Base-by-base conservation (phyloP, 2,329 filamentous ascomycete species). In the Fusarium drepaniforme region DNA sequence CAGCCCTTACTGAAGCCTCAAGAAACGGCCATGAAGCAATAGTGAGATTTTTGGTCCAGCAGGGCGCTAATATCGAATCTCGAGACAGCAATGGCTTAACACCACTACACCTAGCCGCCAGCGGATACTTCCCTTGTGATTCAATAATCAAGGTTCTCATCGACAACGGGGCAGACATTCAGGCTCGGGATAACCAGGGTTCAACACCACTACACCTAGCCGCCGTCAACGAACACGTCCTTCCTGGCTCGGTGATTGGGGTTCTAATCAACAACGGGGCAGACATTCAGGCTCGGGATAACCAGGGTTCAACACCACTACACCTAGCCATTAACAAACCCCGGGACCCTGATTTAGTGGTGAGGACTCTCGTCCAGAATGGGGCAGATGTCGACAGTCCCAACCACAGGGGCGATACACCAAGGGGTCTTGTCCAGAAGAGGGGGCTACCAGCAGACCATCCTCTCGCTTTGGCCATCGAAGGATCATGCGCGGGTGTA, bases 361-460 rank as follows among this genome's bases (percentile, higher is more conserved):
- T 35, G 25, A 37, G 16, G 8, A 11, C 38, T 38, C 6, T 58
- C 2, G 3, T 58, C 3, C 1, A 58, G 13, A 8, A 6, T 1
- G 33, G 53, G 1, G 53, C 53, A 23, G 1, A 25, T 25, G 15
- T 25, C 33, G 15, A 37, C 33, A 4, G 4, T 12, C 13, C 13
- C 13, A 18, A 57, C n/a, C 3, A 6, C n/a, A 1, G 4, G 5
- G n/a, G 33, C 4, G 3, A 57, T 12, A 57, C 33, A 23, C 25
- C 49, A 53, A 13, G 9, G 25, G n/a, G 25, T 53, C 28, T 53
- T 21, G 18, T 12, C 11, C 0, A 53, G 18, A 8, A 8, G 49
- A n/a, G 0, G 9, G 0, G 3, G 23, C 9, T 51, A 6, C 9
- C 1, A 8, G 9, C 15, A 51, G 5, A 6, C 16, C 0, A 51